Conservation (phyloP, 257 asterid genomes). For the Galeopsis tetrahit region DNA sequence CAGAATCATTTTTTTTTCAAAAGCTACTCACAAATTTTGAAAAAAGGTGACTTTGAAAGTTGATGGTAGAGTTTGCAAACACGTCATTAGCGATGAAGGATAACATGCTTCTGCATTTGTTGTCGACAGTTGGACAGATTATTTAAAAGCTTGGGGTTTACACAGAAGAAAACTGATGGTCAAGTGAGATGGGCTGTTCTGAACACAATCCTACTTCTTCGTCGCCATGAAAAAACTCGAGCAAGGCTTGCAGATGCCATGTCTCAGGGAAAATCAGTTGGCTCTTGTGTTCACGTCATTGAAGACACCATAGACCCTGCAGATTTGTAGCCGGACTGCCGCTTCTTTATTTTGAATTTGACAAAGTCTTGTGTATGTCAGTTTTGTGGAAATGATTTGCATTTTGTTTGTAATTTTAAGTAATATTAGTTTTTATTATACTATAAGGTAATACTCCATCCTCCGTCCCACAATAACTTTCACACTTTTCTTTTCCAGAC, state of each 20-base stretch:
- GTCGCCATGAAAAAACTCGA: constrained; percentile 83
- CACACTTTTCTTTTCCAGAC: too few species aligned
- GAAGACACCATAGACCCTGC: constrained; percentile 60
- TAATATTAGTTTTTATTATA: too few species aligned
- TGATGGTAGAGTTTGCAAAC: background rate
- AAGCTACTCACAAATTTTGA: too few species aligned
- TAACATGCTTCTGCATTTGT: constrained; percentile 5
- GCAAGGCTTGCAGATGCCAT: constrained; percentile 76
- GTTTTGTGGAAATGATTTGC: too few species aligned
- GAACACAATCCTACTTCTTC: constrained; percentile 68
- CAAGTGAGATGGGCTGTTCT: constrained; percentile 95
- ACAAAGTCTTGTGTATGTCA: too few species aligned
- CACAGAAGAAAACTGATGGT: constrained; percentile 90
- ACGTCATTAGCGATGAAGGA: background rate
- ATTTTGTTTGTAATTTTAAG: too few species aligned
- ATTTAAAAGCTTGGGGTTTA: constrained; percentile 81
- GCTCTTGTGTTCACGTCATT: constrained; percentile 67
- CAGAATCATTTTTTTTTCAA: background rate
- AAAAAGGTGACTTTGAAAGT: background rate
- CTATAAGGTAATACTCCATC: too few species aligned
- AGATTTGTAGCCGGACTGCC: constrained; percentile 39
- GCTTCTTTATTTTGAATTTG: too few species aligned
- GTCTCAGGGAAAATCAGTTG: constrained; percentile 75
- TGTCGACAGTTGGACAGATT: constrained; percentile 68
- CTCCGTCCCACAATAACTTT: too few species aligned